Base-by-base conservation (phyloP, 2,329 filamentous ascomycete species). In the Hypomyces rosellus region DNA sequence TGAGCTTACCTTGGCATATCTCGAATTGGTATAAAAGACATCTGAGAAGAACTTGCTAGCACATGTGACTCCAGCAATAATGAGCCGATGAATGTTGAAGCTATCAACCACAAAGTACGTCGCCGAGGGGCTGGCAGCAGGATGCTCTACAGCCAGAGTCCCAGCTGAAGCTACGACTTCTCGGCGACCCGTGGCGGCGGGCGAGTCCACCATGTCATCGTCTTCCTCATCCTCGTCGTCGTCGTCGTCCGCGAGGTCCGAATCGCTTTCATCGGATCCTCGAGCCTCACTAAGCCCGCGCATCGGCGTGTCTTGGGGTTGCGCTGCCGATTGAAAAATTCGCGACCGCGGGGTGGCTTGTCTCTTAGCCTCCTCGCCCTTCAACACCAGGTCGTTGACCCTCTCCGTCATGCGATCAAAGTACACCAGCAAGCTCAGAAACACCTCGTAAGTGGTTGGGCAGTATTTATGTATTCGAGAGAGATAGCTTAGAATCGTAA, bases 41-140 rank as follows among this genome's bases (percentile, higher is more conserved):
- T 99, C 82, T 5, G 92, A 97, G 71, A 99, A 99, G 77, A 97
- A 99, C 70, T 99, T 99, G 80, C 92, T 97, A 5, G 93, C 91
- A 69, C 93, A 97, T 3, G 93, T 99, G 41, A 99, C 93, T 34
- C 92, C 93, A 2, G 93, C 89, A 65, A 99, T 99, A 49, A 97
- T 91, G 49, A 99, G 75, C 49, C 93, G 85, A 66, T 99, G 93
- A 56, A 99, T 97, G 70, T 99, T 99, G 74, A 93, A 99, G 71
- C 93, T 97, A 71, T 99, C 93, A 11, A 97, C 93, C 38, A 97
- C 92, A 65, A 99, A 97, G 53, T 80, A 82, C 8, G 78, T 81
- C 5, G 76, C 75, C n/a, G 68, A 58, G 6, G 44, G 38, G 15
- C 55, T 61, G 39, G 57, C 46, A 13, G 58, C 52, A 6, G 57